These are phyloP conservation scores for Colletotrichum cuscutae DNA, from an alignment of 2,329 filamentous ascomycete genomes.

Conservation along the genomic window DNA sequence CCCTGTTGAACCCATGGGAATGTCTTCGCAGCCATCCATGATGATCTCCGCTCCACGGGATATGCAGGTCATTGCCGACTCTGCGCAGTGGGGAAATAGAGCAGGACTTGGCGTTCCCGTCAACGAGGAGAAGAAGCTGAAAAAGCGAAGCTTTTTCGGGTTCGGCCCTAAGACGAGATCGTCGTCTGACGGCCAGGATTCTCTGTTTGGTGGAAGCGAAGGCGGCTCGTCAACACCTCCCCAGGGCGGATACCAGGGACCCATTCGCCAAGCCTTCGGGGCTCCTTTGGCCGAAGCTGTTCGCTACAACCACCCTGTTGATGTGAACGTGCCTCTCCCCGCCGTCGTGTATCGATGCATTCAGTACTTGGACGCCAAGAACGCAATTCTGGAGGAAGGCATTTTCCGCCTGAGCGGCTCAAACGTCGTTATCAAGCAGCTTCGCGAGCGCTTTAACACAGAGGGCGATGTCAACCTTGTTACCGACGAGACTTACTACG, in stretches of 20 bases:
- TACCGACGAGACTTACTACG: constrained; percentile 85
- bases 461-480: constrained; percentile 93
- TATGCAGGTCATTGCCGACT: constrained; percentile 83
- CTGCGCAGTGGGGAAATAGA: constrained; percentile 87
- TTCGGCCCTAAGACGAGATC: constrained; percentile 70
- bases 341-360: constrained; percentile 96
- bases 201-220: constrained; percentile 61
- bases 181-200: constrained; percentile 68
- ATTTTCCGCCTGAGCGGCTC: constrained; percentile 98
- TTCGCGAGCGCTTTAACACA: constrained; percentile 92
- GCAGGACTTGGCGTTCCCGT: constrained; percentile 59
- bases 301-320: constrained; percentile 77
- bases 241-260: constrained; percentile 58
- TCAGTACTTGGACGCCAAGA: constrained; percentile 87
- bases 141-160: constrained; percentile 84
- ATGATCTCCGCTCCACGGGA: constrained; percentile 89
- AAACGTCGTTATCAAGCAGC: constrained; percentile 89
- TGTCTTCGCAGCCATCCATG: constrained; percentile 54
- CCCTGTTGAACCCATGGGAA: constrained; percentile 39
- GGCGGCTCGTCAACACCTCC: constrained; percentile 55
- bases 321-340: constrained; percentile 80
- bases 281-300: constrained; percentile 88
- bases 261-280: constrained; percentile 82
- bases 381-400: constrained; percentile 87
- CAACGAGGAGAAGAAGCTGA: constrained; percentile 79